Evolutionary conservation across 208 protist genomes (phyloP).

Genomic region (Entamoeba histolytica): DNA sequence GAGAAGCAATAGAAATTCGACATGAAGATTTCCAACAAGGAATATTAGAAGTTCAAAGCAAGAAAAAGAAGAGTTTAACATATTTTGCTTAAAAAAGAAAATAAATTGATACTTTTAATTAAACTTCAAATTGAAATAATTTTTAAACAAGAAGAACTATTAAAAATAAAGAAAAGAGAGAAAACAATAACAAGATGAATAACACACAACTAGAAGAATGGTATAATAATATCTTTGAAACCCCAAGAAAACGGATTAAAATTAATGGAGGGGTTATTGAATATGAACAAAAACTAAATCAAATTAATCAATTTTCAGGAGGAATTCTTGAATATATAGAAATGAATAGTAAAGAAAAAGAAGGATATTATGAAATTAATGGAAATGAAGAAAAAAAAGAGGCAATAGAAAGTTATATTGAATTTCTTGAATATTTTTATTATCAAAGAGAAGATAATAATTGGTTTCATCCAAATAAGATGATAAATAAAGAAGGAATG

Average conservation of each 20-base stretch:
- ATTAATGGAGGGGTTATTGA: not conserved
- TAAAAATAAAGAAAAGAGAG: not conserved
- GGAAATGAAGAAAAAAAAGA: not conserved
- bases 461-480: not conserved
- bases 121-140: not conserved
- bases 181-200: not conserved
- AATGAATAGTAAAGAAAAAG: not conserved
- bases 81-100: slow-evolving; percentile 57
- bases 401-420: not conserved
- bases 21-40: slow-evolving; percentile 98
- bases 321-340: not conserved
- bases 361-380: not conserved
- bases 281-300: not conserved
- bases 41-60: slow-evolving; percentile 77
- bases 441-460: not conserved
- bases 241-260: not conserved
- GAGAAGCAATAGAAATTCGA: slow-evolving; percentile 24
- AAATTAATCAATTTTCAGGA: not conserved
- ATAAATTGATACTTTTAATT: not conserved
- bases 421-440: not conserved
- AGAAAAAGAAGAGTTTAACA: slow-evolving; percentile 91
- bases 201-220: not conserved
- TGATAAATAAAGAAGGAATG: not conserved
- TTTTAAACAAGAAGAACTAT: not conserved
- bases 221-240: not conserved